Evolutionary conservation across 2,329 filamentous ascomycete species (phyloP).

Genomic region (Calonectria fujianensis): DNA sequence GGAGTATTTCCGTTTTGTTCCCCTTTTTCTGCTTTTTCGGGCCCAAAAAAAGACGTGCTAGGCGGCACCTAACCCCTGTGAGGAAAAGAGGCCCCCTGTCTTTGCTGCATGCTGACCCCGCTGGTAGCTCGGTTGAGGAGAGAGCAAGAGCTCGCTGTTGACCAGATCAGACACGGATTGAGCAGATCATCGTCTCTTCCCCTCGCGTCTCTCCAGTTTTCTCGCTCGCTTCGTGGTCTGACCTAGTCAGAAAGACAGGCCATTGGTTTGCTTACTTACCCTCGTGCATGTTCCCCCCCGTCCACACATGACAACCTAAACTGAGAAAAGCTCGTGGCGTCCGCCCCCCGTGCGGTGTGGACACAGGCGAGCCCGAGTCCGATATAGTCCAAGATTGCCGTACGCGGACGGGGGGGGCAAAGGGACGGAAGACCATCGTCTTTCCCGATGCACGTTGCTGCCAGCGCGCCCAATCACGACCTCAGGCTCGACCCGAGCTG

Average conservation of each 20-base stretch:
- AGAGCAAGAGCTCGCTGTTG: constrained; percentile 9
- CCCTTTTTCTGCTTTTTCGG: constrained; percentile 14
- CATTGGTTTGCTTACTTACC: background rate
- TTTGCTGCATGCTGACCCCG: background rate
- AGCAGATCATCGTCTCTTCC: constrained; percentile 21
- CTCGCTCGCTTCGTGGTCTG: background rate
- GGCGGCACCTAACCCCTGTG: background rate
- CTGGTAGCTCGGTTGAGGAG: constrained; percentile 31
- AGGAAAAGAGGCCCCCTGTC: background rate
- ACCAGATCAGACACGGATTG: constrained; percentile 25
- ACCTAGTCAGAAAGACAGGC: background rate
- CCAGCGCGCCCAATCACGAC: constrained; percentile 6
- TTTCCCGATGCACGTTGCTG: constrained; percentile 21
- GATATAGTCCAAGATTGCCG: constrained; percentile 23
- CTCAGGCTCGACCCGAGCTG: background rate
- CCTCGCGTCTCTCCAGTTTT: background rate
- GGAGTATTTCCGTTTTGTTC: constrained; percentile 22
- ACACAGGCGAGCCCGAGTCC: constrained; percentile 1
- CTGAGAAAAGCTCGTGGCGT: constrained; percentile 19
- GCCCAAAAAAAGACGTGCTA: constrained; percentile 5
- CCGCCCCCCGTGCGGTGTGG: background rate
- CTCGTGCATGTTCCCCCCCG: background rate
- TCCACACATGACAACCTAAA: constrained; percentile 15
- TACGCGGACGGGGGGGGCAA: background rate
- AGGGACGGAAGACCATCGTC: background rate